Evolutionary conservation across 2,329 filamentous ascomycete species (phyloP).

Genomic region (Grosmannia clavigera): DNA sequence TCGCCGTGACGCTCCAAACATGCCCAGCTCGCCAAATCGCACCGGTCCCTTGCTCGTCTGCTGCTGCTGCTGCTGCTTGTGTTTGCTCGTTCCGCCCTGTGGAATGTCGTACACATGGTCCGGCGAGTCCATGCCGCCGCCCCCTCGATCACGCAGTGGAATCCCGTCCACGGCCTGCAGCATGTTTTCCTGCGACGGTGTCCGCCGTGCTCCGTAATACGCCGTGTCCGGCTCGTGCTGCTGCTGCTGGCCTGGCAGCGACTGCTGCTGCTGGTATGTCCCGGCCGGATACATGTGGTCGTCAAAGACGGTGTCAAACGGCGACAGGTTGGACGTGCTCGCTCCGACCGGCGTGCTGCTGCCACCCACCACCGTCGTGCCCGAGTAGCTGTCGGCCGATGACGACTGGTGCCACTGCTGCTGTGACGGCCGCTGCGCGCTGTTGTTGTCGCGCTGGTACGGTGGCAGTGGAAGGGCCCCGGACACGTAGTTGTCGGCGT

Average conservation of each 20-base stretch:
- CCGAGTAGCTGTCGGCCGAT: conserved; percentile 15
- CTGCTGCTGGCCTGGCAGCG: not conserved
- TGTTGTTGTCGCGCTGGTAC: not conserved
- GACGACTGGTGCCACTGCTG: conserved; percentile 13
- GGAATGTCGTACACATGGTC: conserved; percentile 53
- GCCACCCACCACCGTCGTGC: conserved; percentile 12
- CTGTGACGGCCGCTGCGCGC: not conserved
- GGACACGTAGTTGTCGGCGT: not conserved
- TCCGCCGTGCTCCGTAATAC: conserved; percentile 43
- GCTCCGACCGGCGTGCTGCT: conserved; percentile 7
- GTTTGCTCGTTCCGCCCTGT: conserved; percentile 14
- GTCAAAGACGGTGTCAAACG: conserved; percentile 56
- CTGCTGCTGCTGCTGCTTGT: not conserved
- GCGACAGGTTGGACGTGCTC: conserved; percentile 18
- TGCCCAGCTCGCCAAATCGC: conserved; percentile 45
- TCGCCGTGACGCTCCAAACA: conserved; percentile 41
- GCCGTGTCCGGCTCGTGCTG: conserved; percentile 36
- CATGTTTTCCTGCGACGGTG: conserved; percentile 24
- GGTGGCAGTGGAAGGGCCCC: not conserved
- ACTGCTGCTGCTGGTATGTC: conserved; percentile 20
- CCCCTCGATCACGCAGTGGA: conserved; percentile 40
- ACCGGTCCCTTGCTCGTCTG: conserved; percentile 17
- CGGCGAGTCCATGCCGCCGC: conserved; percentile 24
- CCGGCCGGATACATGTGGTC: conserved; percentile 52
- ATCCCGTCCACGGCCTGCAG: conserved; percentile 36